A percentile compares a stretch with the other conserved stretches of the same genome.
Conservation (phyloP, 352 stramenopile species). For the Phytophthora fragariae region DNA sequence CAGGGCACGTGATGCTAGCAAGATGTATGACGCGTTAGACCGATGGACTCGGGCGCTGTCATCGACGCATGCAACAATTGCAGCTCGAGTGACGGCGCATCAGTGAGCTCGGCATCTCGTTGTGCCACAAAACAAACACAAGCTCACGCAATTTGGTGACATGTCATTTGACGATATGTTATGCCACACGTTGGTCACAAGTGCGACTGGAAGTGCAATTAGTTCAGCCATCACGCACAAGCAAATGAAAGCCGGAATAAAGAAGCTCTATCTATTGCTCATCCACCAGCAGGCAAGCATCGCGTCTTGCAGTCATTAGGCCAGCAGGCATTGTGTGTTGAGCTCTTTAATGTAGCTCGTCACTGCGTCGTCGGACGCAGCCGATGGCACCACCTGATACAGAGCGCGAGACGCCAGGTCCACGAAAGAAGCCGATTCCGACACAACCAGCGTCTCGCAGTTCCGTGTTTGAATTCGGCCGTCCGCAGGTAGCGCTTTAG, state of each 20-base stretch:
- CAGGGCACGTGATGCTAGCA: slow-evolving; percentile 64
- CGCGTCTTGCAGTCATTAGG: slow-evolving; percentile 14
- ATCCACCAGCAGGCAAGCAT: slow-evolving; percentile 7
- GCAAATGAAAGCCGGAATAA: slow-evolving; percentile 37
- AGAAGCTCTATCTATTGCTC: slow-evolving; percentile 48
- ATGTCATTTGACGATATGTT: slow-evolving; percentile 2
- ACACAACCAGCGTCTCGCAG: slow-evolving; percentile 42
- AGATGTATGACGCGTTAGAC: slow-evolving; percentile 77
- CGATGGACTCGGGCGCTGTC: slow-evolving; percentile 66
- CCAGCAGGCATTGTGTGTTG: slow-evolving; percentile 32
- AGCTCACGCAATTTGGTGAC: neutral
- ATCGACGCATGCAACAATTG: slow-evolving; percentile 57
- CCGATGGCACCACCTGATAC: slow-evolving; percentile 30
- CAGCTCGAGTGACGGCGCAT: slow-evolving; percentile 44
- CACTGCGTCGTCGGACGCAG: slow-evolving; percentile 26
- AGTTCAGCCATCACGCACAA: slow-evolving; percentile 17
- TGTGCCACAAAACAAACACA: neutral
- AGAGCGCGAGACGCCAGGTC: slow-evolving; percentile 29
- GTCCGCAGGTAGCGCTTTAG: slow-evolving; percentile 13
- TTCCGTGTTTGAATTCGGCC: slow-evolving; percentile 30
- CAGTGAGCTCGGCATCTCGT: slow-evolving; percentile 17
- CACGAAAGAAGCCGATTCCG: slow-evolving; percentile 22
- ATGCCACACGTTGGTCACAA: slow-evolving; percentile 15
- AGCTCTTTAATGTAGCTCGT: slow-evolving; percentile 37
- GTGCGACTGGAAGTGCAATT: slow-evolving; percentile 19